Base-by-base conservation (phyloP, 306 rosid genomes). In the Prunus davidiana region DNA sequence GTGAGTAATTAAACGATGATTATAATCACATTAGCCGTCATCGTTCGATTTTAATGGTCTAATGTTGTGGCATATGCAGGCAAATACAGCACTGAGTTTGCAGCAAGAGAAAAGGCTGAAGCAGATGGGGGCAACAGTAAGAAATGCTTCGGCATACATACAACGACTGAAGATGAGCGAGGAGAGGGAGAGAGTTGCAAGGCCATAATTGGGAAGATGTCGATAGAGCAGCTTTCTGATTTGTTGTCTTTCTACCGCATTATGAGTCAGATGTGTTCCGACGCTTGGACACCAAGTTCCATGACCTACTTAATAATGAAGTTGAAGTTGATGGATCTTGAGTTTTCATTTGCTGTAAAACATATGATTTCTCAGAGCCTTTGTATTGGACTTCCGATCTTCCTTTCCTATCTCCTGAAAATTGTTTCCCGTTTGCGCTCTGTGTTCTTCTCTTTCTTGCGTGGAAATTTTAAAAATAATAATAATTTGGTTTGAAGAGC, bases 91-190 rank as follows among this genome's bases (percentile, higher is more conserved):
- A 5, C 12, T 58, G 67, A 58, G 77, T 43, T 9, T 73, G 27
- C 77, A 58, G 56, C 67, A 73, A 43, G 67, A 58, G 19, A 58
- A 11, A 11, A 14, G 77, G 77, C 77, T 73, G 50, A 24, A 73
- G 77, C 77, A 73, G 38, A 73, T 57, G 77, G 68, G 57, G 7
- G 57, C 77, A 43, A 73, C 76, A 0, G 76, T 73, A n/a, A 57
- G 77, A 58, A 73, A 73, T 12, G 67, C 77, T 43, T 57, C 77
- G 3, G 56, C 68, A 11, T 73, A 43, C 55, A 58, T 43, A 34
- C 16, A 73, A 27, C 67, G 22, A 58, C 2, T 8, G 67, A 73
- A 73, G 68, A 24, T 58, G 52, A 12, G 65, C 2, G 76, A 20
- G 52, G 52, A 55, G 24, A 72, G 66, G 76, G 76, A 72, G 64